These are phyloP conservation scores for Kuraishia piskuri DNA, from an alignment of 805 yeast genomes.

Conservation along the genomic window DNA sequence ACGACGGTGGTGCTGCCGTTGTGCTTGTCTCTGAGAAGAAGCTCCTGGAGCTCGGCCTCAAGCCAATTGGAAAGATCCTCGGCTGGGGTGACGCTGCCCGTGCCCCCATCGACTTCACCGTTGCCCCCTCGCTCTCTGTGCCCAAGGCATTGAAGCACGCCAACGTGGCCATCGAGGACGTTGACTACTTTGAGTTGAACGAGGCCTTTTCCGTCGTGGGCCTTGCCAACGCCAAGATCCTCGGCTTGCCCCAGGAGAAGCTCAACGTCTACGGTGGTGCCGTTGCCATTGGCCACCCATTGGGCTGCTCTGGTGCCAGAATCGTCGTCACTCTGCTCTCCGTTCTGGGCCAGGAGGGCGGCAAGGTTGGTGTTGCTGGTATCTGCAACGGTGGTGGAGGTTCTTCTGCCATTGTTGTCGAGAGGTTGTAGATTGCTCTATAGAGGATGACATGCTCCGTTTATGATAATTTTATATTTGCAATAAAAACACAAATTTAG, in stretches of 20 bases:
- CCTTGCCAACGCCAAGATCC: constrained; percentile 72
- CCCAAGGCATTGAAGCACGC: constrained; percentile 95
- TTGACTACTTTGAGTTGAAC: constrained; percentile 91
- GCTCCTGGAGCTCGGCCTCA: constrained; percentile 76
- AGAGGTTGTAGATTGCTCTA: constrained; percentile 34
- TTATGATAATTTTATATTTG: neutral
- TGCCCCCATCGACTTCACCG: constrained; percentile 89
- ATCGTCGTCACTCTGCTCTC: constrained; percentile 79
- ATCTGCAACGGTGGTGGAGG: constrained; percentile 99
- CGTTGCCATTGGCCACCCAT: constrained; percentile 90
- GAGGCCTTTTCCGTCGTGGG: constrained; percentile 98
- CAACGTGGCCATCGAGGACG: constrained; percentile 48
- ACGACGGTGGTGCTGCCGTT: constrained; percentile 98
- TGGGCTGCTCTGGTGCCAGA: constrained; percentile 96
- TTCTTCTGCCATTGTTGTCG: constrained; percentile 87
- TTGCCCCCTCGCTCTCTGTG: constrained; percentile 90
- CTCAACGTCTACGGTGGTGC: constrained; percentile 94
- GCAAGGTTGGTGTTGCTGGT: constrained; percentile 89
- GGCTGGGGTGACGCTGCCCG: constrained; percentile 99
- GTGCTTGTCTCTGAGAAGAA: constrained; percentile 79
- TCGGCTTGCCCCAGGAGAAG: constrained; percentile 54
- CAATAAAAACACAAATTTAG: no score
- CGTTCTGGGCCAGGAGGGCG: constrained; percentile 76
- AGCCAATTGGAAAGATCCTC: constrained; percentile 78
- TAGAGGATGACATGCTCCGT: neutral